These are phyloP conservation scores for Logfia minima DNA, from an alignment of 129 eudicot genomes.

Conservation along the genomic window DNA sequence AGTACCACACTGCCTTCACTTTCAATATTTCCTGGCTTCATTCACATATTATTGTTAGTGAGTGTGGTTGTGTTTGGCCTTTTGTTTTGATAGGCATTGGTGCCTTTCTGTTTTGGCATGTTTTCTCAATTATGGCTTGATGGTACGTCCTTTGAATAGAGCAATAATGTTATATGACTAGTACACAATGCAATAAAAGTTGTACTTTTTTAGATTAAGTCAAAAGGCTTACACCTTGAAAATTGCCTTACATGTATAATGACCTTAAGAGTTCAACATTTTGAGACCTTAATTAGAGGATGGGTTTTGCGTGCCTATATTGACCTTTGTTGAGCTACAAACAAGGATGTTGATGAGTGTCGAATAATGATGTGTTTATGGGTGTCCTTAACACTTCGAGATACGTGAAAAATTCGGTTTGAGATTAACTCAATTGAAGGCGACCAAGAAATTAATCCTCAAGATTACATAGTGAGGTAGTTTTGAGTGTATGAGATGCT, in stretches of 20 bases:
- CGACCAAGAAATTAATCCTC: no score
- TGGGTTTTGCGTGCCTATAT: not conserved
- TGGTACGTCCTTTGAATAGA: slow-evolving; percentile 38
- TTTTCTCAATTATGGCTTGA: slow-evolving; percentile 46
- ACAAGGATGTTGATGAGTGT: not conserved
- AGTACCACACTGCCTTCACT: slow-evolving; percentile 58
- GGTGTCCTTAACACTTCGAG: no score
- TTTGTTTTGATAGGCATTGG: slow-evolving; percentile 51
- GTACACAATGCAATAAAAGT: slow-evolving; percentile 18
- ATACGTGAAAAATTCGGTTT: no score
- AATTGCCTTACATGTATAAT: slow-evolving; percentile 1
- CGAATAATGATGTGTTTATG: no score
- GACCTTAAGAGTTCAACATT: not conserved
- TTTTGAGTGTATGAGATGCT: no score
- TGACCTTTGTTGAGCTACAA: slow-evolving; percentile 6
- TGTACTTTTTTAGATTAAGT: slow-evolving; percentile 22
- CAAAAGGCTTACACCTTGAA: slow-evolving; percentile 13
- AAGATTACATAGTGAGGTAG: no score
- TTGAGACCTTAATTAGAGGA: slow-evolving; percentile 1
- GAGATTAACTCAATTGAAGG: no score
- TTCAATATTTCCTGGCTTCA: slow-evolving; percentile 42
- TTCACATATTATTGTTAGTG: slow-evolving; percentile 32
- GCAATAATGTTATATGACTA: slow-evolving; percentile 21
- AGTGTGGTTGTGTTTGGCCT: slow-evolving; percentile 45
- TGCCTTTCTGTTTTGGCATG: slow-evolving; percentile 43